A percentile compares a stretch with the other conserved stretches of the same genome.
Evolutionary conservation across 805 yeast genomes (phyloP).

Genomic region (Lipomyces orientalis): DNA sequence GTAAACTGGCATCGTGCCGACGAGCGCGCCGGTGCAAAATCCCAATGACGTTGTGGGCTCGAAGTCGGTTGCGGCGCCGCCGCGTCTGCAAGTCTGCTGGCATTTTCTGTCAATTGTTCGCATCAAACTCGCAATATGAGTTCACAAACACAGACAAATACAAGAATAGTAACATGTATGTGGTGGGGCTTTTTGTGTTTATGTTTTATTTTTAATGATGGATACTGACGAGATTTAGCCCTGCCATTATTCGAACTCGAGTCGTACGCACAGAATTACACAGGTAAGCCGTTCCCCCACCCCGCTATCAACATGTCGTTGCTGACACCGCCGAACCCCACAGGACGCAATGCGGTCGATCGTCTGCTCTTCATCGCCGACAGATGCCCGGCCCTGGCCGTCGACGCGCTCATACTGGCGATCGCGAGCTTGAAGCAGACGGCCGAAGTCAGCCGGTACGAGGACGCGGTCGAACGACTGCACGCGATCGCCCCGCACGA

Average conservation of each 20-base stretch:
- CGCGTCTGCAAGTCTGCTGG: not conserved
- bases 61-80: not conserved
- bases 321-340: too few relatives aligned
- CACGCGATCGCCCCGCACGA: constrained; percentile 8
- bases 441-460: constrained; percentile 25
- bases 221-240: not conserved
- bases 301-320: too few relatives aligned
- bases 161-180: not conserved
- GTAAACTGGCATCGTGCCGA: too few relatives aligned
- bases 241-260: constrained; percentile 32
- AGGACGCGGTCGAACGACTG: constrained; percentile 23
- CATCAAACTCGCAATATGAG: not conserved
- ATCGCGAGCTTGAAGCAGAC: constrained; percentile 22
- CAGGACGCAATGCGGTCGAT: constrained; percentile 32
- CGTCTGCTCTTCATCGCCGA: constrained; percentile 32
- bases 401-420: constrained; percentile 27
- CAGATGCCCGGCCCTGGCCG: constrained; percentile 25
- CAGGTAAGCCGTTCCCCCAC: constrained; percentile 32
- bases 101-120: not conserved
- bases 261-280: constrained; percentile 30
- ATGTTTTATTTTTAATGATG: too few relatives aligned
- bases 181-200: too few relatives aligned
- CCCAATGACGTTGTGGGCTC: too few relatives aligned
- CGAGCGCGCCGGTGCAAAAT: too few relatives aligned
- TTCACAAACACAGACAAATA: not conserved